Base-by-base conservation (phyloP, 2,329 filamentous ascomycete genomes). In the Chalara sp. region DNA sequence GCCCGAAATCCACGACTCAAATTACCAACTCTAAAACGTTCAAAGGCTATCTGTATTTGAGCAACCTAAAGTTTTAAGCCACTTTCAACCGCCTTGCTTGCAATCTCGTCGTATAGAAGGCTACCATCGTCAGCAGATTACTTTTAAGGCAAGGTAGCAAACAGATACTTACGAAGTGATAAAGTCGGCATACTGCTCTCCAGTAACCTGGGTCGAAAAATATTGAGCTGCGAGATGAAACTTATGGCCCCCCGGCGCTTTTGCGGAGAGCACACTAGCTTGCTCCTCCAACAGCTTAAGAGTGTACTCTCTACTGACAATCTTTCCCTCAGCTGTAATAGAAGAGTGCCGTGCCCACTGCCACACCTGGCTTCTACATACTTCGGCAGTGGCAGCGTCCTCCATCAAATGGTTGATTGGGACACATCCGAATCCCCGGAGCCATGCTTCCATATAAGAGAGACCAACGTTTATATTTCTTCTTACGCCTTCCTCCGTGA, bases 341-440 rank as follows among this genome's bases (percentile, higher is more conserved):
- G 92, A 74, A 57, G 78, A 78, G 67, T 85, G 81, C 64, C 79
- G 83, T 57, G 85, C 82, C 93, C 93, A 99, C 70, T 99, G 93
- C 92, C 92, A 96, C 43, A 99, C 79, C 76, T 99, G 93, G 60
- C 83, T 88, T 63, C 93, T 84, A 51, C 88, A 95, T 5, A 99
- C 93, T 70, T 99, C 93, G 47, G 93, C 93, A 1, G 93, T 99
- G 29, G 93, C 93, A 21, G 93, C 93, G 62, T 97, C 93, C 75
- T 99, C 93, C 92, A 97, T 97, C 50, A 97, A 78, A 69, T 86
- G 95, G 78, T 97, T 96, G 74, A 97, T 96, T 46, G 93, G 93
- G 48, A 97, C 91, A 64, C 93, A 99, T 52, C 93, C 93, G 28
- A 97, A 80, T 33, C 92, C 93, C 56, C 91, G 86, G 54, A 97